Evolutionary conservation across 345 rosid species (phyloP), one percentile per base, ranked within the genome.

Genomic region (Firmiana major): DNA sequence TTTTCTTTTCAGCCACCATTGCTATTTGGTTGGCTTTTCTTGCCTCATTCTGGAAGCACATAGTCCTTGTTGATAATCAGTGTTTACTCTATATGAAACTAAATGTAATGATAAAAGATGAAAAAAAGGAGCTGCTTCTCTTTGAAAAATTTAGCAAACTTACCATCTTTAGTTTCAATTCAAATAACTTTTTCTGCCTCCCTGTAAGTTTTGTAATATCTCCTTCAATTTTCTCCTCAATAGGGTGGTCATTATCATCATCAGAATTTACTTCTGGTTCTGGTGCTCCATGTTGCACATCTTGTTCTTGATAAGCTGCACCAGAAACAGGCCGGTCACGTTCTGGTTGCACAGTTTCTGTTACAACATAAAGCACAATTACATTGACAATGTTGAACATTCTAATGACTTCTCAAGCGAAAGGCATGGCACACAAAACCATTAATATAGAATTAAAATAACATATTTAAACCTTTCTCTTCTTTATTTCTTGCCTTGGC

Each of bases 1-100:
- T 94, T 86, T 93, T 94, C 90, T 90, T 94, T 77, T 94, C 97
- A 79, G 88, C 85, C 19, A 93, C 90, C 82, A 94, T 93, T 63
- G 94, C 98, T 8, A 84, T 83, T 79, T 93, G 95, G 78, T 94
- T 93, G 53, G 90, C 93, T 84, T 91, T 94, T 83, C 97, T 90
- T 42, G 98, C 98, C 84, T 88, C 92, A 81, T 87, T 88, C 97
- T 91, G 76, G 24, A 78, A 73, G 63, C 40, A 76, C 58, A 53
- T 60, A 74, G 24, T 53, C 62, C 82, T 26, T 19, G 63, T 49
- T 48, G 19, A 48, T n/a, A 43, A 22, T 43, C 48, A 74, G 43
- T 26, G 36, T 38, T 16, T 22, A 42, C n/a, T 49, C 28, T 17
- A 22, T 73, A 74, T 48, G 6, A 42, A 49, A 19, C 40, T 9